Evolutionary conservation across 148 eudicot genomes (phyloP).

Genomic region (Cornus controversa): DNA sequence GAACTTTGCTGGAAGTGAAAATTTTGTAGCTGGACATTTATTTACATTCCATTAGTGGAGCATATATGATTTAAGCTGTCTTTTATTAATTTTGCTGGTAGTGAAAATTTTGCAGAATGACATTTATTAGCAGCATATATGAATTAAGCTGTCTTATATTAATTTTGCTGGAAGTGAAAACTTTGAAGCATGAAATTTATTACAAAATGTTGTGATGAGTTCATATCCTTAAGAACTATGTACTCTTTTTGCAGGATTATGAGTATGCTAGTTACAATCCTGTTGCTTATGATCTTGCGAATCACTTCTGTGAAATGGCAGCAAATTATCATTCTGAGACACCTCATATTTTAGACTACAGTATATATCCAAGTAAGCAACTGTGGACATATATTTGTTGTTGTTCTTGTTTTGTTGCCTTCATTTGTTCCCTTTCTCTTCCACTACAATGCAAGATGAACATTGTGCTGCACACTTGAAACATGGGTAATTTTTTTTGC

Average conservation of each 20-base stretch:
- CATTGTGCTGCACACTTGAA: not conserved
- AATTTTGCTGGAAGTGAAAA: no score
- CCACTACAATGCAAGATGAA: no score
- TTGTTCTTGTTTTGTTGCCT: not conserved
- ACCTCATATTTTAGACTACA: constrained; percentile 83
- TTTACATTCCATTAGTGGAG: no score
- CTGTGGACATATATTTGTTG: not conserved
- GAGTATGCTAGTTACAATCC: constrained; percentile 97
- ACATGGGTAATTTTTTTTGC: not conserved
- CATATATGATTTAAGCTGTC: no score
- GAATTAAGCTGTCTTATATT: no score
- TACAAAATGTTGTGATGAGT: no score
- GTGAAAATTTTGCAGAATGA: no score
- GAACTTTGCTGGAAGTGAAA: no score
- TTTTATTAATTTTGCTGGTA: no score
- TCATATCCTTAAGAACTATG: not conserved
- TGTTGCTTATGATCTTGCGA: constrained; percentile 82
- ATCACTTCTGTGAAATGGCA: constrained; percentile 96
- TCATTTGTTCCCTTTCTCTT: not conserved
- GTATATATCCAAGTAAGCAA: constrained; percentile 63
- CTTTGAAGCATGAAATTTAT: no score
- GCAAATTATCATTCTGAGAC: constrained; percentile 87
- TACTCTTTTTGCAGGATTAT: constrained; percentile 57
- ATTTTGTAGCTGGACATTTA: no score
- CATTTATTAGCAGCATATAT: no score